Conservation (phyloP, 495 filamentous ascomycete species). For the Amorphotheca resinae region DNA sequence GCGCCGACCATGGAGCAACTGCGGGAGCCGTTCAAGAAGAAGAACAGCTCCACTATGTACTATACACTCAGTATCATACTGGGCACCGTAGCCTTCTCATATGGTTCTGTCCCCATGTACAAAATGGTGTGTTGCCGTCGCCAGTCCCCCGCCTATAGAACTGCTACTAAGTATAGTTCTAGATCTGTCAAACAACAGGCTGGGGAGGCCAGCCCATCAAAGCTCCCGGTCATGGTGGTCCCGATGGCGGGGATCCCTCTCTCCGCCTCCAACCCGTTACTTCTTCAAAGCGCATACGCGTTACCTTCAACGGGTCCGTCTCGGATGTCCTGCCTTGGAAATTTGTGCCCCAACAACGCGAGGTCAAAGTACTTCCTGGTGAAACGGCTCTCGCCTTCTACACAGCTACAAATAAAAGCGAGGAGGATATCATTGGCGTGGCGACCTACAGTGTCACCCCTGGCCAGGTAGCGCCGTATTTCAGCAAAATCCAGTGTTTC, state of each 20-base stretch:
- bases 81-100: slow-evolving; percentile 82
- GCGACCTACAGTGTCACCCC: slow-evolving; percentile 97
- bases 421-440: slow-evolving; percentile 90
- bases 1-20: slow-evolving; percentile 42
- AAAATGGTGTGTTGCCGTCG: slow-evolving; percentile 58
- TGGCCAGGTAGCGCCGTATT: slow-evolving; percentile 91
- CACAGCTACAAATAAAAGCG: slow-evolving; percentile 83
- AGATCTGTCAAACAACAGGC: slow-evolving; percentile 95
- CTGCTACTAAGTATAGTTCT: slow-evolving; percentile 1
- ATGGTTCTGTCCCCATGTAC: slow-evolving; percentile 94
- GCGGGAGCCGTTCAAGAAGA: slow-evolving; percentile 39
- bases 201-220: slow-evolving; percentile 90
- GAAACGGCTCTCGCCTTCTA: slow-evolving; percentile 98
- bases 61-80: slow-evolving; percentile 79
- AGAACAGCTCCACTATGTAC: slow-evolving; percentile 49
- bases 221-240: slow-evolving; percentile 51
- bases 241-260: slow-evolving; percentile 46
- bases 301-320: slow-evolving; percentile 91
- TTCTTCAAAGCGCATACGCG: slow-evolving; percentile 70
- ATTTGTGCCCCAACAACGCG: slow-evolving; percentile 91
- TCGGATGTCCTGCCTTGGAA: slow-evolving; percentile 96
- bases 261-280: slow-evolving; percentile 68
- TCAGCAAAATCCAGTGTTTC: slow-evolving; percentile 99
- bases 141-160: slow-evolving; percentile 1
- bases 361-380: slow-evolving; percentile 87